A percentile compares a stretch with the other conserved stretches of the same genome.
Evolutionary conservation across 129 eudicot species (phyloP).

Genomic region (Logfia minima): DNA sequence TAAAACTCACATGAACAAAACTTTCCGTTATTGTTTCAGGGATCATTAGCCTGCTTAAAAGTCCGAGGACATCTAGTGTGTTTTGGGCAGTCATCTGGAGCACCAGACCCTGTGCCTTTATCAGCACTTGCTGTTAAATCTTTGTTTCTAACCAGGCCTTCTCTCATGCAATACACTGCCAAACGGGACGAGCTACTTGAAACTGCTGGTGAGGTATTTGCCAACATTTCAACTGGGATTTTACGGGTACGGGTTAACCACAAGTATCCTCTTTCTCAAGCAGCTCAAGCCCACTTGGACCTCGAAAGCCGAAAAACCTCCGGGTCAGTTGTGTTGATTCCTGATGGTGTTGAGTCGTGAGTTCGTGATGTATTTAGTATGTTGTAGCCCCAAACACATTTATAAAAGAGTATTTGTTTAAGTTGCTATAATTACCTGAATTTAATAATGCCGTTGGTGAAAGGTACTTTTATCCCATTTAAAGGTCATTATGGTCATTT

Average conservation of each 20-base stretch:
- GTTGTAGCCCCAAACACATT: not conserved
- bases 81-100: conserved; percentile 75
- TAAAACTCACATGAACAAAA: not conserved
- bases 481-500: not conserved
- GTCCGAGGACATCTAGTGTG: conserved; percentile 65
- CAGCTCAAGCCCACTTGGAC: conserved; percentile 69
- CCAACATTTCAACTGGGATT: conserved; percentile 50
- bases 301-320: conserved; percentile 69
- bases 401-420: not conserved
- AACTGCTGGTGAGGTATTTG: conserved; percentile 68
- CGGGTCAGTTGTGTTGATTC: conserved; percentile 73
- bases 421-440: too few species aligned
- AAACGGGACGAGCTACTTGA: conserved; percentile 68
- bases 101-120: conserved; percentile 64
- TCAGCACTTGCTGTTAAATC: conserved; percentile 62
- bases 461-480: not conserved
- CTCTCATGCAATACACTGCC: conserved; percentile 60
- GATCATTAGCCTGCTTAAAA: conserved; percentile 73
- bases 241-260: conserved; percentile 68
- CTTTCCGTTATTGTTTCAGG: conserved; percentile 41
- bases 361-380: not conserved
- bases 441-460: not conserved
- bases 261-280: conserved; percentile 63
- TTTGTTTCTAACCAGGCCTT: conserved; percentile 64
- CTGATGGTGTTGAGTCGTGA: conserved; percentile 42